Base-by-base conservation (phyloP, 1,284 basidiomycete genomes). In the Rhodotorula sp. region DNA sequence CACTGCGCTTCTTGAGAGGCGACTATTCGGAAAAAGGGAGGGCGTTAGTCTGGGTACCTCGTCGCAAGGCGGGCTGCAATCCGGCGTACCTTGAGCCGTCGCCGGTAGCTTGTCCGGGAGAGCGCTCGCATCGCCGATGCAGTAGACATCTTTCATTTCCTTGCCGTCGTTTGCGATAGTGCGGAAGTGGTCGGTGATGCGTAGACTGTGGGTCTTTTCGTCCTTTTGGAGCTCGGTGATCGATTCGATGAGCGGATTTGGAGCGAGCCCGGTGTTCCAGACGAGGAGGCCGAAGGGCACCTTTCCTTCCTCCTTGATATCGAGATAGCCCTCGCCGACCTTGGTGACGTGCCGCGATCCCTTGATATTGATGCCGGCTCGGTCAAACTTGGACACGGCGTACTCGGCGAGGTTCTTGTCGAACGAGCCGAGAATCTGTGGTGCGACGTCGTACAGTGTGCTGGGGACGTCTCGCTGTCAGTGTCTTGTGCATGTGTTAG, bases 221-320 rank as follows among this genome's bases (percentile, higher is more conserved):
- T 91, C 85, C 78, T 91, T 90, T 78, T 86, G 81, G 1, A 89
- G 83, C 64, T 86, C 87, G 6, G 81, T 80, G 62, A 92, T 86
- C 0, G 85, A 84, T 67, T 86, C 81, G 61, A 93, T 85, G 57
- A 94, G 83, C 14, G 91, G 91, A 78, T 93, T 93, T 5, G 90
- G 87, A 15, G 90, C 86, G 14, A 94, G 84, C 3, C 74, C 74
- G 4, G 74, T 76, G 31, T 88, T 89, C 93, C 92, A 93, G 26
- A 95, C 91, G 8, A 92, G 85, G 52, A 93, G 83, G 21, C 92
- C 92, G 79, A 89, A 91, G 20, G 87, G 88, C 39, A 91, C 90
- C 29, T 68, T 71, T 20, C 79, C 80, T 31, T 80, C 78, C 51
- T 78, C 76, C 59, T 77, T 73, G 39, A 76, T 59, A 14, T 73